Evolutionary conservation across 805 yeast genomes (phyloP), one percentile per base, ranked within the genome.

Genomic region (Saccharomycopsis sp.): DNA sequence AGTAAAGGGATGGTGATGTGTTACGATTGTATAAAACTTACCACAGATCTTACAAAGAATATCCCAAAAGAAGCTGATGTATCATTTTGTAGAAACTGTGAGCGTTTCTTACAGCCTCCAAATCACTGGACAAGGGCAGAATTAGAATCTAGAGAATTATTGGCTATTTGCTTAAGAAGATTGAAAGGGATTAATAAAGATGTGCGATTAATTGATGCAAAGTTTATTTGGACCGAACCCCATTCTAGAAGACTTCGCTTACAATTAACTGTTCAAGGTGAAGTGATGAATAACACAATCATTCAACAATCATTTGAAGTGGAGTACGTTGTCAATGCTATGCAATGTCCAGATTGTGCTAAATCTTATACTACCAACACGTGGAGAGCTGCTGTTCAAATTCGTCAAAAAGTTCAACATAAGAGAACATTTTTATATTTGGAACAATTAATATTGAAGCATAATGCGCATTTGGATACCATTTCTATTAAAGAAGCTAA

Each of bases 321-420:
- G 11, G 97, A 90, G 59, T 93, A 83, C 60, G 78, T 85, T 14
- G 98, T 90, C 44, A 72, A 85, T 51, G 95, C 97, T 16, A 85
- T 85, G 85, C 98, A 93, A 71, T 93, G 99, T 72, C 82, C 96
- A 2, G 97, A 90, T 67, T 93, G 99, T 78, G 98, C 97, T 44
- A 89, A 87, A 64, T 84, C 96, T 1, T 93, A 83, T 59, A 93
- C 99, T 26, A 84, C 94, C 22, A 87, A 93, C 64, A 94, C 97
- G 3, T 93, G 98, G 98, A 83, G 93, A 65, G 97, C 99, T 26
- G 79, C 90, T 23, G 95, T 94, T 29, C 99, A 93, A 69, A 84
- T 94, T 56, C 82, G 99, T 68, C 99, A 93, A 66, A 93, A 94
- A 62, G 98, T 93, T 29, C 78, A 86, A 14, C 98, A 93, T 65